Base-by-base conservation (phyloP, 164 flowering plant genomes). In the Taxillus chinensis region DNA sequence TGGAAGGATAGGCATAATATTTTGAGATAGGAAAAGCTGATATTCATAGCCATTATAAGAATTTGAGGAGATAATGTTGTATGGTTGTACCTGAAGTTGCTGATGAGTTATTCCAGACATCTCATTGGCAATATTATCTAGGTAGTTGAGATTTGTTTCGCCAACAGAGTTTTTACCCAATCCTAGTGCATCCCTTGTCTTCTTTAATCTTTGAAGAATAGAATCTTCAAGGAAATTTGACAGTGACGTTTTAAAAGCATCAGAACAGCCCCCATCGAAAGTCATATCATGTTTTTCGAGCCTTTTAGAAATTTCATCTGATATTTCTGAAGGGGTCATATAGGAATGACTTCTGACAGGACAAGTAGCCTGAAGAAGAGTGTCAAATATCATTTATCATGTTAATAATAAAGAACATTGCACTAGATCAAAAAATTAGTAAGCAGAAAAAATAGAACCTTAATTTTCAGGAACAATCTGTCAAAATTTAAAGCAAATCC, bases 401-500 rank as follows among this genome's bases (percentile, higher is more conserved):
- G 16, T 62, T 38, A 0, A 45, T 5, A 69, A 39, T 39, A 37
- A 8, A 17, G 27, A 4, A 37, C 46, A 61, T 39, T 17, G 0
- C 8, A 37, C 37, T 7, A 56, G 56, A 46, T 39, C 8, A 5
- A 46, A 17, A 60, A 50, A 53, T 52, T 9, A 56, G 37, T 37
- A 40, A 58, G 13, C 27, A 15, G 7, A 42, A 42, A 41, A 15
- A 14, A 11, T n/a, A 2, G 16, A 16, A 90, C 98, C 97, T 88
- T 78, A 38, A 75, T 73, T 84, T 85, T 95, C 78, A 79, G 61
- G 43, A 79, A 80, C 69, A 95, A 70, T 68, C 96, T 74, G 10
- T 80, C 81, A 74, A 95, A 80, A 74, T 95, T 85, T 53, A 95
- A 71, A 7, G 99, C 95, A 49, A 55, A 59, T 39, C 97, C 95